Conservation (phyloP, 495 filamentous ascomycete species). For the Copromyces sp. region DNA sequence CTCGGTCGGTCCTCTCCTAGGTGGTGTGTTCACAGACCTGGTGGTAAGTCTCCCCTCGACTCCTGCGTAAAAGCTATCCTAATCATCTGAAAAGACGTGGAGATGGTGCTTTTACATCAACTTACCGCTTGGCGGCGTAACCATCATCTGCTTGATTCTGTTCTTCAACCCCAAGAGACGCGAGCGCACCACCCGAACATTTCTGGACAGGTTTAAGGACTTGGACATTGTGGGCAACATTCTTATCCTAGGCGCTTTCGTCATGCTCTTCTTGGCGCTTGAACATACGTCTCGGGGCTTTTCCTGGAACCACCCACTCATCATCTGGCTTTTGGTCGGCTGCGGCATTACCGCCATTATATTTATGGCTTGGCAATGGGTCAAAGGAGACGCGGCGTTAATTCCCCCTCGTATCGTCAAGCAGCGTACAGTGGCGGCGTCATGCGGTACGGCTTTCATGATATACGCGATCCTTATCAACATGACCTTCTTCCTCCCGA, state of each 20-base stretch:
- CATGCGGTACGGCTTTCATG: constrained; percentile 31
- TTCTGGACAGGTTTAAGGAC: constrained; percentile 24
- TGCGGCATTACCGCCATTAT: constrained; percentile 24
- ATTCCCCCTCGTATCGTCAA: constrained; percentile 26
- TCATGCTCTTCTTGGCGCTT: constrained; percentile 38
- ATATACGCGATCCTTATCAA: constrained; percentile 34
- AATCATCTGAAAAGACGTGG: constrained; percentile 24
- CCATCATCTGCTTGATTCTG: constrained; percentile 30
- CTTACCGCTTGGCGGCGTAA: constrained; percentile 33
- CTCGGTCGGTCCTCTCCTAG: constrained; percentile 33
- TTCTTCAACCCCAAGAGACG: constrained; percentile 24
- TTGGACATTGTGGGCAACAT: constrained; percentile 37
- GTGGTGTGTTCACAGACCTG: constrained; percentile 44
- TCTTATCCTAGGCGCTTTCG: constrained; percentile 33
- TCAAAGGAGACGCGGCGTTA: constrained; percentile 22
- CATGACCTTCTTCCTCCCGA: constrained; percentile 44
- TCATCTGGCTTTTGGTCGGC: constrained; percentile 29
- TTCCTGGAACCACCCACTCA: constrained; percentile 28
- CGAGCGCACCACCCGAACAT: constrained; percentile 9
- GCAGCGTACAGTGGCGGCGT: constrained; percentile 52
- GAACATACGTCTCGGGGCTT: constrained; percentile 37
- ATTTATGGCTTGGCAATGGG: constrained; percentile 11
- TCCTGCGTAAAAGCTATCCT: neutral
- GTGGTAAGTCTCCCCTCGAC: constrained; percentile 7
- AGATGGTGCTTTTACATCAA: constrained; percentile 48